phyloP scores from a whole-genome alignment of 257 asterid genomes.

The Ilex asprella region DNA sequence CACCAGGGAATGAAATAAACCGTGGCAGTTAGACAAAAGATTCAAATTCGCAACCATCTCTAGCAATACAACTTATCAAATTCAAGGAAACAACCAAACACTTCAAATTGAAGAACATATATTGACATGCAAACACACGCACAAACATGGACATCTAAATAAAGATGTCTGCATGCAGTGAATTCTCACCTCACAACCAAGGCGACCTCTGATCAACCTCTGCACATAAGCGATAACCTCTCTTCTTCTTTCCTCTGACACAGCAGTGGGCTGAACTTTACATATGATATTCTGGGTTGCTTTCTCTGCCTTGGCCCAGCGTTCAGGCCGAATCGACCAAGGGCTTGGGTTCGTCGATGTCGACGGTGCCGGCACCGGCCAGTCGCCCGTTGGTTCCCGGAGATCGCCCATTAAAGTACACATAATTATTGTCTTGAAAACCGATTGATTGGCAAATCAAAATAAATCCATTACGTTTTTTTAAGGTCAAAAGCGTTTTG shows the following conservation, averaged over 20 bases:
- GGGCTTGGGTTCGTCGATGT: constrained; percentile 2
- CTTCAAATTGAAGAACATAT: no score
- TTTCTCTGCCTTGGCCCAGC: constrained; percentile 19
- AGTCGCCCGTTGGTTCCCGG: constrained; percentile 5
- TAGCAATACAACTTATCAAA: background rate
- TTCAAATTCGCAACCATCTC: background rate
- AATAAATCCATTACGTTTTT: no score
- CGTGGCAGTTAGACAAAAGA: background rate
- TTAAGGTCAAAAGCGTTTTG: no score
- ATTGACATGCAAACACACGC: background rate
- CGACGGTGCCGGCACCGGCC: background rate
- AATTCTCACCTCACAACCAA: constrained; percentile 20
- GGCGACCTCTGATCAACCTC: constrained; percentile 15
- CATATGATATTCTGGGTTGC: constrained; percentile 11
- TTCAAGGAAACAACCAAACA: background rate
- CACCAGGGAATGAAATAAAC: background rate
- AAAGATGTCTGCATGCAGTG: background rate
- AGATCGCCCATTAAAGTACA: background rate
- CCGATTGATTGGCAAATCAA: no score
- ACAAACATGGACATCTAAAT: background rate
- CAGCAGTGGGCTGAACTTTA: constrained; percentile 21
- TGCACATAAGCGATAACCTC: constrained; percentile 20
- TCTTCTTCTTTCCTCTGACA: constrained; percentile 18
- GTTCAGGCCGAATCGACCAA: constrained; percentile 10
- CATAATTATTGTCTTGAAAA: no score